Evolutionary conservation across 371 early-diverging fungal genomes (phyloP).

Genomic region (Lichtheimia corymbifera): DNA sequence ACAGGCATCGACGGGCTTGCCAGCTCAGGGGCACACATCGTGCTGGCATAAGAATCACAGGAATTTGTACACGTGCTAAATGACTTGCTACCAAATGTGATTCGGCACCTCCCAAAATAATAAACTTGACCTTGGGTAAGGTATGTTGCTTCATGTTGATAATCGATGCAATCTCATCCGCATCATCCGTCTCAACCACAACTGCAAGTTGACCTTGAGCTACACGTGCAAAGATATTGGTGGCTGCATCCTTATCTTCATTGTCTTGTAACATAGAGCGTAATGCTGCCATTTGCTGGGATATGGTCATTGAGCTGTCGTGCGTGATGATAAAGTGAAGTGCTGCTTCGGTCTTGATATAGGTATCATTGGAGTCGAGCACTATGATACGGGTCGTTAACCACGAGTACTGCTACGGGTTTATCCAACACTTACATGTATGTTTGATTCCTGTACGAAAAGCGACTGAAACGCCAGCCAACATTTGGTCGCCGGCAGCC

Average conservation of each 20-base stretch:
- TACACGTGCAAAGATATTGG: slow-evolving; percentile 46
- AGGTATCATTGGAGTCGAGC: slow-evolving; percentile 40
- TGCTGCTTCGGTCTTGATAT: slow-evolving; percentile 62
- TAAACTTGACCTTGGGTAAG: slow-evolving; percentile 32
- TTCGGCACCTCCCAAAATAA: slow-evolving; percentile 70
- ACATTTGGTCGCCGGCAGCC: slow-evolving; percentile 18
- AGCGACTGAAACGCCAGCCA: slow-evolving; percentile 59
- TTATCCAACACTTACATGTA: slow-evolving; percentile 21
- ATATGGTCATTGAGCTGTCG: slow-evolving; percentile 40
- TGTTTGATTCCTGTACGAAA: slow-evolving; percentile 53
- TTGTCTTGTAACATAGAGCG: slow-evolving; percentile 44
- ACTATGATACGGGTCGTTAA: slow-evolving; percentile 8
- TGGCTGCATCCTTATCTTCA: slow-evolving; percentile 21
- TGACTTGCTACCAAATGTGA: slow-evolving; percentile 68
- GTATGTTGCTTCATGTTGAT: slow-evolving; percentile 54
- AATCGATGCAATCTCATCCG: slow-evolving; percentile 69
- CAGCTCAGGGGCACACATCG: slow-evolving; percentile 67
- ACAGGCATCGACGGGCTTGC: slow-evolving; percentile 64
- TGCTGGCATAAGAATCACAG: slow-evolving; percentile 68
- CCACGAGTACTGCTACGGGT: background rate
- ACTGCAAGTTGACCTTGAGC: slow-evolving; percentile 67
- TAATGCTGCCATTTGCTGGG: slow-evolving; percentile 66
- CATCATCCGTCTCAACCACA: slow-evolving; percentile 61
- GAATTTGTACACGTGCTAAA: slow-evolving; percentile 50
- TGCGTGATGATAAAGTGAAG: slow-evolving; percentile 53